Evolutionary conservation across 805 yeast genomes (phyloP), one percentile per base, ranked within the genome.

Genomic region (Wickerhamiella occidentalis): DNA sequence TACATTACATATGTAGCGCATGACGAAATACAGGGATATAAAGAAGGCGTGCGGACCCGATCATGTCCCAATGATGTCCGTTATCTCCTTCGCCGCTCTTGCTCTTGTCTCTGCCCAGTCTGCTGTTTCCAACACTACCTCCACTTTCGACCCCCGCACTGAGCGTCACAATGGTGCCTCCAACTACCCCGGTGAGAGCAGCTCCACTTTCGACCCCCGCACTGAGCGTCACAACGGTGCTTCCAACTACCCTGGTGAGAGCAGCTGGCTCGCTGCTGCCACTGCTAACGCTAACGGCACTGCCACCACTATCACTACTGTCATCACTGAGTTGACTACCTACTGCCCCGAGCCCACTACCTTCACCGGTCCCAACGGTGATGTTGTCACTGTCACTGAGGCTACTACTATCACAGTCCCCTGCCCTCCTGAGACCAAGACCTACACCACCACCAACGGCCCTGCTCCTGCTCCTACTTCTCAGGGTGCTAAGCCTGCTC

Each of bases 401-500:
- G 76, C 85, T 50, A 79, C 85, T 64, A 81, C 87, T 58, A 65
- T 81, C 61, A 80, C 85, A 66, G 74, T 80, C 75, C 88, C 87
- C 64, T 84, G 94, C 74, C 81, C 90, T 63, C 49, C 52, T 28
- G 47, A 49, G 37, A 43, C 54, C 35, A 42, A 43, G 41, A 25
- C 44, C 45, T 51, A 54, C 19, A 80, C 85, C 66, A 73, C 80
- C 75, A 88, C 87, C 64, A 84, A 94, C 74, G 81, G 88, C 64
- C 47, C 52, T 33, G 47, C 8, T 8, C 26, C 26, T 23, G n/a
- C n/a, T n/a, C n/a, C n/a, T n/a, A n/a, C n/a, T n/a, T n/a, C n/a
- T n/a, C n/a, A n/a, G n/a, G n/a, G n/a, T n/a, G 74, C 80, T 75
- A 87, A 87, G 64, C 83, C 94, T 73, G 81, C 88, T 63, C 45